These are phyloP conservation scores for Haberlea rhodopensis DNA, from an alignment of 257 asterid genomes.

Conservation along the genomic window DNA sequence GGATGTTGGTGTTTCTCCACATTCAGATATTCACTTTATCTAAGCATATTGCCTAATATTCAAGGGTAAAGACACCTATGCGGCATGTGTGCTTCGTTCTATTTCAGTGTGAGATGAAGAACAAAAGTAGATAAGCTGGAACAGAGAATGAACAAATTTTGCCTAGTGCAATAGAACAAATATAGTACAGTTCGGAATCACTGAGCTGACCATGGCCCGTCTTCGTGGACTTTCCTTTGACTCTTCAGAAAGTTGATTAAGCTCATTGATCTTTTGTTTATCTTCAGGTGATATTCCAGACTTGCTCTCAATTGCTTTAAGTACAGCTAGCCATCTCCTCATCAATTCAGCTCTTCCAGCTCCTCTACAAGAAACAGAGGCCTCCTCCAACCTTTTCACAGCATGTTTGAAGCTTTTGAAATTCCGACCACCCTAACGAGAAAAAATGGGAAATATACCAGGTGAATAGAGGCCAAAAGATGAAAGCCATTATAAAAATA, in stretches of 20 bases:
- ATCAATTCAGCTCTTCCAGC: conserved; percentile 75
- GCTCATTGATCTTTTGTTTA: conserved; percentile 49
- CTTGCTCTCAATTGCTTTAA: conserved; percentile 55
- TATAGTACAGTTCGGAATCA: conserved; percentile 4
- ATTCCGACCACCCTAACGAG: conserved; percentile 59
- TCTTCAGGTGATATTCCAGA: conserved; percentile 45
- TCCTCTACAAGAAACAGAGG: conserved; percentile 92
- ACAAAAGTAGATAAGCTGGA: conserved; percentile 18
- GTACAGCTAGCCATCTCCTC: conserved; percentile 81
- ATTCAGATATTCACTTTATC: conserved; percentile 10
- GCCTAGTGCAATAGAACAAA: conserved; percentile 9
- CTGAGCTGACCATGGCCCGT: conserved; percentile 59
- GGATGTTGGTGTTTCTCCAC: neutral
- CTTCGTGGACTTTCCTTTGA: conserved; percentile 64
- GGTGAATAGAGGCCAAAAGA: conserved; percentile 7
- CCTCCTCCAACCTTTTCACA: conserved; percentile 90
- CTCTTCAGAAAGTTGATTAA: conserved; percentile 56
- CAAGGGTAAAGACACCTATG: neutral
- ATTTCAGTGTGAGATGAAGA: conserved; percentile 10
- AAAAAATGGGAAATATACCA: conserved; percentile 18
- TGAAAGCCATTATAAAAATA: conserved; percentile 16
- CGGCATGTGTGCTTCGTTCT: neutral
- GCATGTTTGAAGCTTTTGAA: conserved; percentile 86
- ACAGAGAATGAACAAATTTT: neutral
- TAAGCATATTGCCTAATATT: conserved; percentile 5